These are phyloP conservation scores for Ophiostoma australiae DNA, from an alignment of 2,329 filamentous ascomycete genomes.

Conservation along the genomic window DNA sequence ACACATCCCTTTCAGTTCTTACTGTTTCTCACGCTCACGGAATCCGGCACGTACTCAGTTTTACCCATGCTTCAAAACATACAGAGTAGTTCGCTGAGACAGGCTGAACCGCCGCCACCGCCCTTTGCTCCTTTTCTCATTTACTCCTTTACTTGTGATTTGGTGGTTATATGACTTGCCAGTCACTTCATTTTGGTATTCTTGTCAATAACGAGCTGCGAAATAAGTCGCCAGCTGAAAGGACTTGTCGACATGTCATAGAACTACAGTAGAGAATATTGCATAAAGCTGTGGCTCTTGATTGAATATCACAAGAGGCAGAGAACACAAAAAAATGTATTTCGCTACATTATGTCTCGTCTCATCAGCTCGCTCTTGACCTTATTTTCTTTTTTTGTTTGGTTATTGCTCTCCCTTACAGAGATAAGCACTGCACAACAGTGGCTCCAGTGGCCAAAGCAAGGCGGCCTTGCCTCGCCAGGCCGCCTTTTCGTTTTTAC, in stretches of 20 bases:
- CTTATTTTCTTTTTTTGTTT: background rate
- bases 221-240: background rate
- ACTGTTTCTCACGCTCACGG: background rate
- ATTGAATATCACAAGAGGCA: background rate
- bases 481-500: no score
- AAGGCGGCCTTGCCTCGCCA: background rate
- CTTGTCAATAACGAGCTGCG: no score
- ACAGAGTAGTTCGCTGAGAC: background rate
- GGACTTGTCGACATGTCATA: background rate
- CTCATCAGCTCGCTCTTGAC: background rate
- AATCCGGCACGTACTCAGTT: background rate
- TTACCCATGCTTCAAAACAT: background rate
- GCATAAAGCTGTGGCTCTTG: background rate
- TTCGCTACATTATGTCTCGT: background rate
- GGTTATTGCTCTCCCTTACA: slow-evolving; percentile 2
- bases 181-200: background rate
- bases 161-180: no score
- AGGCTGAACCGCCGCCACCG: background rate
- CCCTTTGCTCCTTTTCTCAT: background rate
- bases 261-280: background rate
- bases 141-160: no score
- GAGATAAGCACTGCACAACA: background rate
- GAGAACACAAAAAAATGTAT: background rate
- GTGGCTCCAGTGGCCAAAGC: background rate
- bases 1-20: background rate